phyloP scores from a whole-genome alignment of 2,329 filamentous ascomycete species.

The Paecilomyces niveus region DNA sequence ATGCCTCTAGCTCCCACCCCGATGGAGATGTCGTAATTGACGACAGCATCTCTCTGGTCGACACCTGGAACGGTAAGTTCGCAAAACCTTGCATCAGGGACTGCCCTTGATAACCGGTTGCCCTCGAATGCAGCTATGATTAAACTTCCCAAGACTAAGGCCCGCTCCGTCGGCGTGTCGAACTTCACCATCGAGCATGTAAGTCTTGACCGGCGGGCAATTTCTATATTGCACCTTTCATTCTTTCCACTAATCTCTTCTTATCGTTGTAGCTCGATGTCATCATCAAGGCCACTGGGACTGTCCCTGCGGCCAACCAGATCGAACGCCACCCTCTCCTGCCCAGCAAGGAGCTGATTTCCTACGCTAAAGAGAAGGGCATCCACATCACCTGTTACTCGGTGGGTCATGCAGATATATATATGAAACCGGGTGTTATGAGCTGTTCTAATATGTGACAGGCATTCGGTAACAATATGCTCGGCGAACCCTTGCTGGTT shows the following conservation, averaged over 20 bases:
- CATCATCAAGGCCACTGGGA: constrained; percentile 46
- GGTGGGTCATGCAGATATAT: constrained; percentile 20
- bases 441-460: constrained; percentile 7
- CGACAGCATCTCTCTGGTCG: constrained; percentile 31
- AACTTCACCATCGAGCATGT: constrained; percentile 34
- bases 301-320: constrained; percentile 61
- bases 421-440: neutral
- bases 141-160: constrained; percentile 35
- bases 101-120: neutral
- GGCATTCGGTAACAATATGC: constrained; percentile 52
- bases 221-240: neutral
- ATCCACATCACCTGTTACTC: constrained; percentile 60
- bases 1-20: constrained; percentile 26
- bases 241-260: neutral
- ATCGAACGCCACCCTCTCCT: constrained; percentile 64
- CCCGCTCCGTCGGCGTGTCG: constrained; percentile 35
- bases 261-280: constrained; percentile 38
- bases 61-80: constrained; percentile 35
- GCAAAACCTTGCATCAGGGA: neutral
- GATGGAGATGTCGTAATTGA: constrained; percentile 40
- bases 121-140: constrained; percentile 30
- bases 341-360: constrained; percentile 52
- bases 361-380: constrained; percentile 50
- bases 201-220: constrained; percentile 2
- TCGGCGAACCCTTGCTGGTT: constrained; percentile 57